These are phyloP conservation scores for Penicillium rolfsii DNA, from an alignment of 2,329 filamentous ascomycete species.

Conservation along the genomic window DNA sequence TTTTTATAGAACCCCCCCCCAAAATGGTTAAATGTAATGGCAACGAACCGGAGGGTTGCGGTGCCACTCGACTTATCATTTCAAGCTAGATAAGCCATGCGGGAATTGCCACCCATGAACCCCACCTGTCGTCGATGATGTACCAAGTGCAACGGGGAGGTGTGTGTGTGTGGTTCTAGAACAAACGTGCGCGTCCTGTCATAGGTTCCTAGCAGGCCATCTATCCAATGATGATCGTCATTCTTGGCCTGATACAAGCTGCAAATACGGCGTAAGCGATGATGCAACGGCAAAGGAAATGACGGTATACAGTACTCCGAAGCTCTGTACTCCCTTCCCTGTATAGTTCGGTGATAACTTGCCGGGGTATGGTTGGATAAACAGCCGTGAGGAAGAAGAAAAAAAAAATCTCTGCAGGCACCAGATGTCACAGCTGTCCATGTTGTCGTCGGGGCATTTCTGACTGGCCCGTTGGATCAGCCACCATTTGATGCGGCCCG, in stretches of 20 bases:
- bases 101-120: slow-evolving; percentile 12
- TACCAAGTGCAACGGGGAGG: background rate
- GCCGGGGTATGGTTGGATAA: background rate
- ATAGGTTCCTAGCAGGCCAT: background rate
- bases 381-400: background rate
- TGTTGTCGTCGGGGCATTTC: background rate
- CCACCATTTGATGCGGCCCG: background rate
- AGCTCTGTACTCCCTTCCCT: background rate
- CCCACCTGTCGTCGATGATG: slow-evolving; percentile 7
- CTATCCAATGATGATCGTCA: background rate
- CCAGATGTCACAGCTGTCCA: background rate
- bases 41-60: slow-evolving; percentile 8
- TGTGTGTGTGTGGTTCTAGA: slow-evolving; percentile 9
- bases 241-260: background rate
- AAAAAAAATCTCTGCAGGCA: slow-evolving; percentile 4
- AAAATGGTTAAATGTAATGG: background rate
- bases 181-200: background rate
- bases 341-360: background rate
- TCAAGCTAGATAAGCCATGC: background rate
- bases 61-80: background rate
- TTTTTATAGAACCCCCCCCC: background rate
- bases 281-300: background rate
- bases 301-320: slow-evolving; percentile 1
- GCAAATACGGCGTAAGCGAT: background rate
- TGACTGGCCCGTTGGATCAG: background rate